phyloP scores from a whole-genome alignment of 2,329 filamentous ascomycete genomes.

The Didymella arachidicola region DNA sequence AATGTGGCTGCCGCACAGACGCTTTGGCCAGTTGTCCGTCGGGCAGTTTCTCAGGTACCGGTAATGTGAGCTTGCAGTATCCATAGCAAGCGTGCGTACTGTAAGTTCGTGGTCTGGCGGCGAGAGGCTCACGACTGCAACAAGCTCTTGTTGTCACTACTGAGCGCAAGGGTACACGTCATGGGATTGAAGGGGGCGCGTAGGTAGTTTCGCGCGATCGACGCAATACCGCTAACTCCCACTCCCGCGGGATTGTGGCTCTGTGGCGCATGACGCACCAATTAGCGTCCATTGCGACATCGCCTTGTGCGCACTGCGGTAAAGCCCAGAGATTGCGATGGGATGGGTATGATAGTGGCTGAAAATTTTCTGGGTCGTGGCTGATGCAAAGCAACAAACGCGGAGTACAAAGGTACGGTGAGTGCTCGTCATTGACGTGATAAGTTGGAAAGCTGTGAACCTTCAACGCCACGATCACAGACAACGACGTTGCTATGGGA shows the following conservation, averaged over 20 bases:
- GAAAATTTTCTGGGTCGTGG: slow-evolving; percentile 20
- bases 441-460: not conserved
- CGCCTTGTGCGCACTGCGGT: slow-evolving; percentile 8
- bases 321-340: not conserved
- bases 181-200: not conserved
- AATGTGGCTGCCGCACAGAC: slow-evolving; percentile 1
- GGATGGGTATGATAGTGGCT: slow-evolving; percentile 8
- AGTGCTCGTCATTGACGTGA: not conserved
- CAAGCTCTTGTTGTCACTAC: not conserved
- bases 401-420: slow-evolving; percentile 12
- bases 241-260: slow-evolving; percentile 11
- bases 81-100: not conserved
- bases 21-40: slow-evolving; percentile 9
- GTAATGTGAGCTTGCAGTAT: not conserved
- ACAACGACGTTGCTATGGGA: slow-evolving; percentile 7
- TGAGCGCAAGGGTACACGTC: not conserved
- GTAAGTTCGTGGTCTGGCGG: too few relatives aligned
- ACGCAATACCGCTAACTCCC: slow-evolving; percentile 1
- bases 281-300: slow-evolving; percentile 22
- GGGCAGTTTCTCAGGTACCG: not conserved
- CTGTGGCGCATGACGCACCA: slow-evolving; percentile 20
- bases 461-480: not conserved
- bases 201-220: not conserved
- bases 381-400: slow-evolving; percentile 7
- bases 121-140: not conserved